These are phyloP conservation scores for Lactifluus echinatus DNA, from an alignment of 768 basidiomycete species.

Conservation along the genomic window DNA sequence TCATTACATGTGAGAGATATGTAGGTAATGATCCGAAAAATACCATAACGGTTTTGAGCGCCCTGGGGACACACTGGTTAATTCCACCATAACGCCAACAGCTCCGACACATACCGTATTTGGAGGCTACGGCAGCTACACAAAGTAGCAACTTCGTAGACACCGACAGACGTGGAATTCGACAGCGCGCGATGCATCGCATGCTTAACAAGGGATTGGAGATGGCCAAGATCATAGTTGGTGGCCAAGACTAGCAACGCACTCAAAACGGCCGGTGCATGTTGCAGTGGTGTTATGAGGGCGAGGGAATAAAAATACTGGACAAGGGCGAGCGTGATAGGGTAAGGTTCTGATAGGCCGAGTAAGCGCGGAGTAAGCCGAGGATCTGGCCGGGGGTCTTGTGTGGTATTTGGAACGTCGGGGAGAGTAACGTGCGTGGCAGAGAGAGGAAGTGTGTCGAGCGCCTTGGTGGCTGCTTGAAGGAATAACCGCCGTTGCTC, in stretches of 20 bases:
- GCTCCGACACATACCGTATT: slow-evolving; percentile 50
- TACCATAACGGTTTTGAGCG: slow-evolving; percentile 80
- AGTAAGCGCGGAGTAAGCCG: slow-evolving; percentile 73
- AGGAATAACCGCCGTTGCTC: slow-evolving; percentile 55
- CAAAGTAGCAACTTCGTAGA: slow-evolving; percentile 92
- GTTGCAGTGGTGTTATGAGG: slow-evolving; percentile 84
- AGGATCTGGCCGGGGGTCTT: slow-evolving; percentile 59
- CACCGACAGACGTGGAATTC: slow-evolving; percentile 78
- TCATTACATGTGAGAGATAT: slow-evolving; percentile 16
- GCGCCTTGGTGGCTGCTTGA: slow-evolving; percentile 44
- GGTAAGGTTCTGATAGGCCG: slow-evolving; percentile 80
- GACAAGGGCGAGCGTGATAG: slow-evolving; percentile 78
- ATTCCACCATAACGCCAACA: slow-evolving; percentile 12
- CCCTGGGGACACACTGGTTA: slow-evolving; percentile 32
- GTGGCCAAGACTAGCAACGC: slow-evolving; percentile 78
- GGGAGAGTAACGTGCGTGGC: slow-evolving; percentile 56
- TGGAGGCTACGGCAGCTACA: slow-evolving; percentile 85
- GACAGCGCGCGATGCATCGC: slow-evolving; percentile 87
- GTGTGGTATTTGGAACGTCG: slow-evolving; percentile 42
- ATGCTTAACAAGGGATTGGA: slow-evolving; percentile 79
- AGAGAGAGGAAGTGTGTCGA: slow-evolving; percentile 52
- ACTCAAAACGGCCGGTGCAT: slow-evolving; percentile 81
- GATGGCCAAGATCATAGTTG: slow-evolving; percentile 70
- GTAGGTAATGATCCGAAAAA: neutral
- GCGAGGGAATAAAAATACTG: slow-evolving; percentile 91